Evolutionary conservation across 2,329 filamentous ascomycete genomes (phyloP).

Genomic region (Trichoderma atroviride): DNA sequence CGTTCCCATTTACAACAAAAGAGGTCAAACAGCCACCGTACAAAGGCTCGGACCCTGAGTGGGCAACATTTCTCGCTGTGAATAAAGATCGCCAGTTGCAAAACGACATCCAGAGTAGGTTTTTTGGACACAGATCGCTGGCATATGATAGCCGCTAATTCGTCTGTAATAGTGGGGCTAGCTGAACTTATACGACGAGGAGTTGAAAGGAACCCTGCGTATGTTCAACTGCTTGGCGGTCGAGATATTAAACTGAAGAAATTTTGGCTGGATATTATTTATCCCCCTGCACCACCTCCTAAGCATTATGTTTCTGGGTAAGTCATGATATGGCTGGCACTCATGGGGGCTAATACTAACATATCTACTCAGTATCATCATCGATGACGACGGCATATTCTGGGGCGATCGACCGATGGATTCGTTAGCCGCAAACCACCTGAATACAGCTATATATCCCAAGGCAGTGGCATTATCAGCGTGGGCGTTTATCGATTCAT

Average conservation of each 20-base stretch:
- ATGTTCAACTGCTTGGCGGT: slow-evolving; percentile 50
- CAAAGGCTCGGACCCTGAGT: slow-evolving; percentile 63
- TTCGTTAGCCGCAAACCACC: slow-evolving; percentile 46
- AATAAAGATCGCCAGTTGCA: slow-evolving; percentile 55
- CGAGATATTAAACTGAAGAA: slow-evolving; percentile 52
- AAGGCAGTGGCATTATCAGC: slow-evolving; percentile 53
- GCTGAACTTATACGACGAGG: slow-evolving; percentile 41
- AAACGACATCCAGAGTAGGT: slow-evolving; percentile 51
- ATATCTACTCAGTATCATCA: slow-evolving; percentile 47
- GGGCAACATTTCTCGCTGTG: slow-evolving; percentile 62
- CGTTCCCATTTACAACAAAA: slow-evolving; percentile 62
- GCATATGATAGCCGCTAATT: slow-evolving; percentile 28
- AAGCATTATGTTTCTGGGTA: slow-evolving; percentile 64
- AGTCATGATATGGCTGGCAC: not conserved
- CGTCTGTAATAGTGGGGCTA: slow-evolving; percentile 34
- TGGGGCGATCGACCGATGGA: slow-evolving; percentile 55
- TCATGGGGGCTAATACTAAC: slow-evolving; percentile 30
- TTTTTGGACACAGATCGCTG: not conserved
- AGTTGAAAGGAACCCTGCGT: slow-evolving; percentile 46
- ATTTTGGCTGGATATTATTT: slow-evolving; percentile 64
- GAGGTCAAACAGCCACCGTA: slow-evolving; percentile 54
- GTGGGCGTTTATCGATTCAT: slow-evolving; percentile 55
- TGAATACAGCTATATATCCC: slow-evolving; percentile 57
- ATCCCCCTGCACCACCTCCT: slow-evolving; percentile 61
- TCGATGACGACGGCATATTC: slow-evolving; percentile 53